Conservation (phyloP, 2,329 filamentous ascomycete genomes). For the Diaporthe citri region DNA sequence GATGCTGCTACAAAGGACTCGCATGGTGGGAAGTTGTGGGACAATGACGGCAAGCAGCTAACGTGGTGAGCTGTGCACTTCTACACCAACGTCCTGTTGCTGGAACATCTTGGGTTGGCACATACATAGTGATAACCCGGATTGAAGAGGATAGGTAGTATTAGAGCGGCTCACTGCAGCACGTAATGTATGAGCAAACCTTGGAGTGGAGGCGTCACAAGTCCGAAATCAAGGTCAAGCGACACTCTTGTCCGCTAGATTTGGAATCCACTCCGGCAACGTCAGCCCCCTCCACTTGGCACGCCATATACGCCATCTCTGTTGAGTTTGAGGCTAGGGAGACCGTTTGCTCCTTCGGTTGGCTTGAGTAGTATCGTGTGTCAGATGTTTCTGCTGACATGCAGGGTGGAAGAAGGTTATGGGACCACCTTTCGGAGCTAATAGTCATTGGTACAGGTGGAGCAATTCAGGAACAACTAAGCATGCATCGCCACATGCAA, state of each 20-base stretch:
- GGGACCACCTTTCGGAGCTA: background rate
- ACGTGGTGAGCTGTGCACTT: background rate
- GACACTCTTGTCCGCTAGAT: too few relatives aligned
- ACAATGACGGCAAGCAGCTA: background rate
- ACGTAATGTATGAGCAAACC: too few relatives aligned
- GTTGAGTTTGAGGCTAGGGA: background rate
- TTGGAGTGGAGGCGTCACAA: too few relatives aligned
- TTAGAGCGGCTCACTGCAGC: too few relatives aligned
- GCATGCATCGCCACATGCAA: background rate
- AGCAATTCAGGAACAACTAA: background rate
- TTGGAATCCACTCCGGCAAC: too few relatives aligned
- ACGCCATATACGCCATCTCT: background rate
- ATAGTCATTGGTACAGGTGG: background rate
- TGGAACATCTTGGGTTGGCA: too few relatives aligned
- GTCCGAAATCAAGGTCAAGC: background rate
- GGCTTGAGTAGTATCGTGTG: background rate
- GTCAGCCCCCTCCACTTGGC: background rate
- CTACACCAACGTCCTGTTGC: background rate
- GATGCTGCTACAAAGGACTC: slow-evolving; percentile 29
- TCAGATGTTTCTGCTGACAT: slow-evolving; percentile 3
- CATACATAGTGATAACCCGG: background rate
- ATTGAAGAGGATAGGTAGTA: background rate
- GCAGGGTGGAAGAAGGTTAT: background rate
- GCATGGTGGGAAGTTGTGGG: slow-evolving; percentile 14
- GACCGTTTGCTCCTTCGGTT: background rate